These are phyloP conservation scores for Aspergillus fumigatiaffinis DNA, from an alignment of 2,329 filamentous ascomycete species.

Conservation along the genomic window DNA sequence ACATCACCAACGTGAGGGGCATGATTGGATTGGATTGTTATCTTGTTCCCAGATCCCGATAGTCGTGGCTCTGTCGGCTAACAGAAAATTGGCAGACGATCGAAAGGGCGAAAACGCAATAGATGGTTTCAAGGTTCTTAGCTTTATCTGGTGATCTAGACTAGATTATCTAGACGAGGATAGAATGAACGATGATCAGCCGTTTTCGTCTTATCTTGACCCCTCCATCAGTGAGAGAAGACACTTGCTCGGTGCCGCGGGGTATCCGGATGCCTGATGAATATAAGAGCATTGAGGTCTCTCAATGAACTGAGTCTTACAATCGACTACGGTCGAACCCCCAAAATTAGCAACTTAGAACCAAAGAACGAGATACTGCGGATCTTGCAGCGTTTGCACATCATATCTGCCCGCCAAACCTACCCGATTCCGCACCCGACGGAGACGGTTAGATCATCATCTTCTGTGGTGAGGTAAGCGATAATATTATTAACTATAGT, in stretches of 20 bases:
- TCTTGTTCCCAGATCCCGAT: slow-evolving; percentile 9
- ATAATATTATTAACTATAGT: neutral
- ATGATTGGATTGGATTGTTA: slow-evolving; percentile 9
- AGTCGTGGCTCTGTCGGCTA: slow-evolving; percentile 20
- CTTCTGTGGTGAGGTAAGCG: slow-evolving; percentile 10
- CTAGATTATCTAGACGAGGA: neutral
- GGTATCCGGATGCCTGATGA: neutral
- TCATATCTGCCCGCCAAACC: neutral
- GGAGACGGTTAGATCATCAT: slow-evolving; percentile 3
- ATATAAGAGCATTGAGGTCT: neutral
- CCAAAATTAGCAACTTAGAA: slow-evolving; percentile 1
- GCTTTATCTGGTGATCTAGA: neutral
- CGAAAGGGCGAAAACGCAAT: neutral
- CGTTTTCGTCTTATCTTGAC: neutral
- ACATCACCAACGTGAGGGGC: slow-evolving; percentile 6
- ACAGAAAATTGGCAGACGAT: slow-evolving; percentile 6
- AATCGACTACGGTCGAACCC: neutral
- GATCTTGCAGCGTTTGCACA: neutral
- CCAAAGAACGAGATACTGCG: slow-evolving; percentile 1
- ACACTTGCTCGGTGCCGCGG: neutral
- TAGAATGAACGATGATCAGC: neutral
- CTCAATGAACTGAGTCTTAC: neutral
- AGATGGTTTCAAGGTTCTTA: neutral
- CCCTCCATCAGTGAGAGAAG: neutral
- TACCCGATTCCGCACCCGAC: slow-evolving; percentile 3